Evolutionary conservation across 331 rosid species (phyloP), one percentile per base, ranked within the genome.

Genomic region (Rhamnella rubrinervis): DNA sequence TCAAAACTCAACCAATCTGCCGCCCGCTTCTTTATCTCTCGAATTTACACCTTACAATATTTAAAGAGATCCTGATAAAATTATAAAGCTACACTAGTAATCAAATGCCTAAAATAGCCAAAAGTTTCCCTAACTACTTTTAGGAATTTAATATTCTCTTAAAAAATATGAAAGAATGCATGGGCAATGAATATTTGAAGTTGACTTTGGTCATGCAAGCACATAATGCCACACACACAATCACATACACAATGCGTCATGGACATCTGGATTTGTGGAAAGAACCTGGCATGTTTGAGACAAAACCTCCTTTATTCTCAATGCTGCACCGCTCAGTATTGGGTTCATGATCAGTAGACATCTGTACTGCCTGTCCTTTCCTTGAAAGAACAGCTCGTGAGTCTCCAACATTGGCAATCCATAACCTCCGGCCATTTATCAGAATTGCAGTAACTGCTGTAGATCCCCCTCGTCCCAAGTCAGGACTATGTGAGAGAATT

Each of bases 361-460:
- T 85, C 76, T 85, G 97, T 49, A 40, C 39, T 40, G 95, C 96
- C 59, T 17, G 73, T 70, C 97, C 97, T 73, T 71, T 77, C 80
- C 68, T 84, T 20, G 96, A 91, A 75, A 91, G 78, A 83, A 91
- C 97, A 31, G 96, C 97, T 38, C 97, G 87, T 28, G 97, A 91
- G 74, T 91, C 97, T 80, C 96, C 97, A 75, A 91, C 93, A 68
- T 91, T 91, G 23, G 97, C 97, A 78, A 87, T 69, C 93, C 93
- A 86, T 74, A 91, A 71, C 75, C 86, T 82, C 87, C 35, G 85
- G 39, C 85, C 85, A 59, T 91, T 61, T 49, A 91, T 71, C 65
- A 91, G 86, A 80, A 91, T 91, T 65, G 93, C 97, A 31, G 97
- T 91, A 64, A 91, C 96, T 15, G 97, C 96, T 51, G 97, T 91